Conservation (phyloP, 148 eudicot genomes). For the Fagopyrum homotropicum region DNA sequence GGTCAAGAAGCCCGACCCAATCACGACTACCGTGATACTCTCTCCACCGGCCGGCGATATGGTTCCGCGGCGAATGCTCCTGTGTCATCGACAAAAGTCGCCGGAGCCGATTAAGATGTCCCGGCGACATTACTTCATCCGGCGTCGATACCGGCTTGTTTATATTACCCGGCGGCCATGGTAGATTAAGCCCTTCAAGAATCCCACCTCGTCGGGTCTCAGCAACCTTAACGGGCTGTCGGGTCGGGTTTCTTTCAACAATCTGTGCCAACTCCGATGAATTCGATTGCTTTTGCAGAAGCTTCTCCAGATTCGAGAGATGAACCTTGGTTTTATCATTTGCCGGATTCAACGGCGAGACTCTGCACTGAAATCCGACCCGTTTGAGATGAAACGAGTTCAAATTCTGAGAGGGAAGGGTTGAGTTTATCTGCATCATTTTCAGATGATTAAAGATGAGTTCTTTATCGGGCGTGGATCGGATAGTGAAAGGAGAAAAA, state of each 20-base stretch:
- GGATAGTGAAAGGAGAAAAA: background rate
- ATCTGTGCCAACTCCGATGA: background rate
- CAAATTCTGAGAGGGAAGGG: background rate
- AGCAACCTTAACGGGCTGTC: background rate
- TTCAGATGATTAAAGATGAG: background rate
- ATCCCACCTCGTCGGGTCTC: conserved; percentile 8
- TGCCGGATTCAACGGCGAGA: conserved; percentile 8
- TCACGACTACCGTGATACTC: conserved; percentile 79
- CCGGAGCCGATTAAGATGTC: conserved; percentile 53
- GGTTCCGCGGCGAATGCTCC: conserved; percentile 76
- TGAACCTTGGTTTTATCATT: conserved; percentile 31
- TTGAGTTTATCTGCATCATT: conserved; percentile 3
- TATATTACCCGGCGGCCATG: conserved; percentile 26
- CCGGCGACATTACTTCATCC: conserved; percentile 76
- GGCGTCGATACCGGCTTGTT: background rate
- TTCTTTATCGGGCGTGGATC: background rate
- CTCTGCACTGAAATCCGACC: conserved; percentile 8
- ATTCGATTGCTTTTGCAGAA: conserved; percentile 32
- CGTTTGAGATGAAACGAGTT: background rate
- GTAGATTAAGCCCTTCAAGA: conserved; percentile 6
- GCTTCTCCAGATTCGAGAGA: conserved; percentile 58
- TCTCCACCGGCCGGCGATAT: conserved; percentile 61
- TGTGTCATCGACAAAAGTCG: conserved; percentile 44
- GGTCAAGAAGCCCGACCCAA: conserved; percentile 87
- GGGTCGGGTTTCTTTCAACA: background rate